Evolutionary conservation across 148 eudicot genomes (phyloP).

Genomic region (Camellia granthamiana): DNA sequence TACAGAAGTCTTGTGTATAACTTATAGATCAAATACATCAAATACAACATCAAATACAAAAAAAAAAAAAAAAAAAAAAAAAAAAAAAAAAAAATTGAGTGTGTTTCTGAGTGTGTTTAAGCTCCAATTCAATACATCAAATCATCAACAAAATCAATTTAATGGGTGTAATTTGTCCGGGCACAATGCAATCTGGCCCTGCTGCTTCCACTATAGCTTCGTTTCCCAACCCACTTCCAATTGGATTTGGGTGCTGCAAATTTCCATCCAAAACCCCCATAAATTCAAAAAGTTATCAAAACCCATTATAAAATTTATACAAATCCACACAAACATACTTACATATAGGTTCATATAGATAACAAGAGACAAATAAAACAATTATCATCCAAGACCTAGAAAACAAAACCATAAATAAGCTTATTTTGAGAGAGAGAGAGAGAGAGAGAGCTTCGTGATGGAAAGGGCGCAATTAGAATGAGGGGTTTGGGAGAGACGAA

Average conservation of each 20-base stretch:
- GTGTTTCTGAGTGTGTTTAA: no score
- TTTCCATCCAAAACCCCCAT: constrained; percentile 18
- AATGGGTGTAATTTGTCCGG: constrained; percentile 78
- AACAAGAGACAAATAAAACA: background rate
- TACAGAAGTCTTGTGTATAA: no score
- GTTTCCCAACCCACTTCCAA: constrained; percentile 32
- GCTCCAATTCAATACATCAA: no score
- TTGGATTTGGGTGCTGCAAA: constrained; percentile 73
- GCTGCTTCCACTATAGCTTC: constrained; percentile 81
- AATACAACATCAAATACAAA: no score
- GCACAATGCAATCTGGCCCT: constrained; percentile 92
- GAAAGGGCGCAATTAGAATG: no score
- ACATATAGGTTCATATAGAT: background rate
- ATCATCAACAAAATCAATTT: constrained; percentile 26
- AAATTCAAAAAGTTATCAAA: background rate
- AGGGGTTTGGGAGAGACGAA: no score
- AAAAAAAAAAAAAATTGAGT: no score
- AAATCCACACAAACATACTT: background rate
- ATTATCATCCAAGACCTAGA: constrained; percentile 2
- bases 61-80: no score
- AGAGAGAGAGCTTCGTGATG: no score
- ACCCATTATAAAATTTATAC: background rate
- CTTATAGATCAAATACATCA: no score
- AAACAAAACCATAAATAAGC: background rate
- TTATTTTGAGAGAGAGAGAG: no score